Percentiles rank a stretch among this genome's conserved stretches.
These are phyloP conservation scores for Aspergillus unguis DNA, from an alignment of 2,329 filamentous ascomycete species.

Conservation along the genomic window DNA sequence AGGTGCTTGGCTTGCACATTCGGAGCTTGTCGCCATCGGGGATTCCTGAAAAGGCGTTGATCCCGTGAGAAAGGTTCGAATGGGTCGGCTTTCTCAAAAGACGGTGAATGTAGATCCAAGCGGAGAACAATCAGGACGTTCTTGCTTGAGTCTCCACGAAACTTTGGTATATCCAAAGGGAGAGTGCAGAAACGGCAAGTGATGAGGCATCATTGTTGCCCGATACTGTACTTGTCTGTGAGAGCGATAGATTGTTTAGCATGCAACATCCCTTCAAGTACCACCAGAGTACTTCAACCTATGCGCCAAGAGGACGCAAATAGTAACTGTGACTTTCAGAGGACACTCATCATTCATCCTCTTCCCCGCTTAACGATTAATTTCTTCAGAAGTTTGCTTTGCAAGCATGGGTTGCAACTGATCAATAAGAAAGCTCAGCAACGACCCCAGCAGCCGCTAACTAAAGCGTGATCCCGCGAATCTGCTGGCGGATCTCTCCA, in stretches of 20 bases:
- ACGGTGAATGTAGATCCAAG: slow-evolving; percentile 8
- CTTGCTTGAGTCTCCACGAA: too few relatives aligned
- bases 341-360: neutral
- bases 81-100: slow-evolving; percentile 4
- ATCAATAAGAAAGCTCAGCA: slow-evolving; percentile 15
- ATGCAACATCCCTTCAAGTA: neutral
- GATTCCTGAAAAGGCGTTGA: slow-evolving; percentile 1
- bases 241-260: neutral
- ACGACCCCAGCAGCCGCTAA: slow-evolving; percentile 18
- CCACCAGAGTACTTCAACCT: neutral
- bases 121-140: too few relatives aligned
- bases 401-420: neutral
- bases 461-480: slow-evolving; percentile 21
- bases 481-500: slow-evolving; percentile 19
- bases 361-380: slow-evolving; percentile 4
- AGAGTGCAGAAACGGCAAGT: too few relatives aligned
- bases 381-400: slow-evolving; percentile 7
- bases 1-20: slow-evolving; percentile 19
- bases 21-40: slow-evolving; percentile 18
- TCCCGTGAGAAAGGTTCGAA: slow-evolving; percentile 7
- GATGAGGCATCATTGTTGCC: too few relatives aligned
- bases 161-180: too few relatives aligned
- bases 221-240: too few relatives aligned
- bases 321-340: neutral
- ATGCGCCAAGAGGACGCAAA: slow-evolving; percentile 6